Evolutionary conservation across 2,329 filamentous ascomycete genomes (phyloP), one percentile per base, ranked within the genome.

Genomic region (Microdochium paspali): DNA sequence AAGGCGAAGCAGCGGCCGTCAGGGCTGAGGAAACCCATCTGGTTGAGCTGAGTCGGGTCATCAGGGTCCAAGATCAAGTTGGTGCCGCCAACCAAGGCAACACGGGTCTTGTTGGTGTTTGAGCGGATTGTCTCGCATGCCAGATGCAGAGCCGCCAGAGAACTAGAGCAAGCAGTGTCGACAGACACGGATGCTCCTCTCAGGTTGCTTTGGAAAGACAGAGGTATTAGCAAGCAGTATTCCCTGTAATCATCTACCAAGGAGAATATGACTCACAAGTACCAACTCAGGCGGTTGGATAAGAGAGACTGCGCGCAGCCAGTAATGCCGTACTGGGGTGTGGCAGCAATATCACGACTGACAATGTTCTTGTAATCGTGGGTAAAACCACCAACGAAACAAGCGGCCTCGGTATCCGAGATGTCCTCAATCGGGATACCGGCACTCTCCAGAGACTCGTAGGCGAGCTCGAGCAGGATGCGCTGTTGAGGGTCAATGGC

Each of bases 151-250:
- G 56, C 59, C 6, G 64, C 57, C 31, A 68, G 50, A 15, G 56
- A 58, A 10, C 60, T 61, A 1, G 64, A 66, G 48, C 66, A 69
- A 2, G 61, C 66, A 4, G 64, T 67, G 32, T 69, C 60, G 12
- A 66, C 47, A 10, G 58, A 57, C 7, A 66, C 50, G 39, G 53
- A 60, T 13, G 65, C 52, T 1, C 59, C 60, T 2, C 47, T 48
- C 45, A 60, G 49, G 46, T 66, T 54, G 46, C 61, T 65, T 48
- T 54, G 62, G 53, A 58, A 65, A 21, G 57, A 61, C 12, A 64
- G 47, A 1, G 64, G 60, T 53, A 69, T 71, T 0, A 66, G 57
- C 2, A 66, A 52, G 2, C 63, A 54, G 13, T 18, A 10, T 40
- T 7, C 35, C 15, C 35, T 21, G 4, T 10, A 4, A 21, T 10